Percentiles rank a stretch among this genome's conserved stretches.
These are phyloP conservation scores for Phytophthora ramorum DNA, from an alignment of 352 stramenopile species.

Conservation along the genomic window DNA sequence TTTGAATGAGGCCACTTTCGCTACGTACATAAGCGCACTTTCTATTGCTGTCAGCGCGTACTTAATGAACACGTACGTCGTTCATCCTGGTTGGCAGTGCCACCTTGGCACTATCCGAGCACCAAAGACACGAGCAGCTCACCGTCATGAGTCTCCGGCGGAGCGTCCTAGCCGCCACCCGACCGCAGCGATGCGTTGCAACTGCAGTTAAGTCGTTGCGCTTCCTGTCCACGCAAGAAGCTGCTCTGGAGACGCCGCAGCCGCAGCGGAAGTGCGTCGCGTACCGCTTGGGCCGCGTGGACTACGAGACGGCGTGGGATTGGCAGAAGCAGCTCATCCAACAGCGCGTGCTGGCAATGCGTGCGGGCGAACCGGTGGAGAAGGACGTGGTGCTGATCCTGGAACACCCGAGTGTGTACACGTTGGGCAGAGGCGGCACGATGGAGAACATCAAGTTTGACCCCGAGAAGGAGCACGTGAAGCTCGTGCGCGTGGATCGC, in stretches of 20 bases:
- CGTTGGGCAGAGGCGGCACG: conserved; percentile 95
- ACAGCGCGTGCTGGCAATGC: conserved; percentile 66
- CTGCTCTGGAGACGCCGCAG: conserved; percentile 5
- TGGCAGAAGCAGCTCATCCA: conserved; percentile 91
- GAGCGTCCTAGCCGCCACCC: conserved; percentile 6
- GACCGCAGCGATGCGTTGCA: conserved; percentile 6
- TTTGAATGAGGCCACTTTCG: conserved; percentile 11
- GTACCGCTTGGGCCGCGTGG: conserved; percentile 73
- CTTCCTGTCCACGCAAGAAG: conserved; percentile 12
- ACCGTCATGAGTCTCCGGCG: conserved; percentile 20
- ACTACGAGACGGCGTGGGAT: conserved; percentile 87
- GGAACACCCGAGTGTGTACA: conserved; percentile 97
- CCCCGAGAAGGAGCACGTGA: conserved; percentile 61
- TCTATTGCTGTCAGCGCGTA: not conserved
- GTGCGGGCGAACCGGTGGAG: conserved; percentile 48
- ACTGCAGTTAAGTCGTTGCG: conserved; percentile 1
- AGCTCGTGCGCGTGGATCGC: conserved; percentile 98
- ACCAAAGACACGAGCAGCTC: conserved; percentile 2
- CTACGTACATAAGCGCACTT: not conserved
- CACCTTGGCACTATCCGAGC: too few species aligned
- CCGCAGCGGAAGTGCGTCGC: conserved; percentile 61
- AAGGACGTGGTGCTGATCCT: conserved; percentile 60
- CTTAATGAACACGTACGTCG: not conserved
- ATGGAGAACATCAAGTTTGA: conserved; percentile 88
- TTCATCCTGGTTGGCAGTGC: not conserved